Base-by-base conservation (phyloP, 192 early-diverging fungal genomes). In the Coemansia sp. region DNA sequence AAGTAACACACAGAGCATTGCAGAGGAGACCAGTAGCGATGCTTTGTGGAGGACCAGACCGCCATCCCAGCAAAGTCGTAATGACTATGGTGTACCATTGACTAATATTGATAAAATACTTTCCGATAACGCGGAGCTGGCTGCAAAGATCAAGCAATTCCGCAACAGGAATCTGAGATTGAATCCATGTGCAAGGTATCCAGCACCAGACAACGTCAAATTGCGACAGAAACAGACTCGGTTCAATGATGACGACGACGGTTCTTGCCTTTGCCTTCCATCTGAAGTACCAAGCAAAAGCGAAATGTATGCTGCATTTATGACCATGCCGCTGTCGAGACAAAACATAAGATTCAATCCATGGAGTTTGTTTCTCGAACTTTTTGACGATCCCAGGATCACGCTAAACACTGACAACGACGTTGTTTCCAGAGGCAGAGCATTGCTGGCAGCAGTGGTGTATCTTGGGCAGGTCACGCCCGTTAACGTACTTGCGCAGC, bases 311-410 rank as follows among this genome's bases (percentile, higher is more conserved):
- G 32, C 11, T 5, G 73, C 71, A 16, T 41, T 67, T 26, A 60
- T 16, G 3, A 56, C 49, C 3, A 74, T 66, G 70, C 64, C 65
- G 21, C 41, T 65, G 4, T 40, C 55, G 4, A 48, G 67, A 13
- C 61, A 36, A 1, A 47, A 64, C 6, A 26, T 67, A 12, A 39
- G 22, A 26, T 76, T 81, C 56, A 81, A 81, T n/a, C 78, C 78
- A 4, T 81, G 78, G 78, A 51, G 67, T 37, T 52, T 81, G 40
- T n/a, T 76, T 32, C 63, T 81, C 10, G 78, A 81, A 62, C 46
- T 76, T 32, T 49, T 76, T 22, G 74, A 82, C 22, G 74, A 76
- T 46, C 61, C 74, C 12, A 70, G 78, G 4, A 59, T 76, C 2
- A 21, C 12, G 8, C 61, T 47, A 39, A 37, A 45, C 22, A 16